Conservation (phyloP, 352 stramenopile genomes). For the Phytophthora citricola region DNA sequence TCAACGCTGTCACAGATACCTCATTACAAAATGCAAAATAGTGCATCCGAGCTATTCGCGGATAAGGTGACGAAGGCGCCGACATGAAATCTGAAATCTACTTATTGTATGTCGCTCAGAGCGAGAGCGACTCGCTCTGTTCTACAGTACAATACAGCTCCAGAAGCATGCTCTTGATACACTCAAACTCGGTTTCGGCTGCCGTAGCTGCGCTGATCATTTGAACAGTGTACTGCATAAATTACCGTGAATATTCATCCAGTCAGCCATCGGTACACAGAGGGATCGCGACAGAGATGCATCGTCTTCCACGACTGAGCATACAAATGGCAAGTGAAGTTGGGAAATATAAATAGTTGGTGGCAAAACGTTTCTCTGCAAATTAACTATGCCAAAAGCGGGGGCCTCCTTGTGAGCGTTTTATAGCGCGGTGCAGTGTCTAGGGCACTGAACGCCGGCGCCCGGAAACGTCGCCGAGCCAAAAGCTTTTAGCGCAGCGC, state of each 20-base stretch:
- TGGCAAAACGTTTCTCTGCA: slow-evolving; percentile 2
- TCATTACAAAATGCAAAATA: too few relatives aligned
- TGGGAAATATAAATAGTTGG: slow-evolving; percentile 14
- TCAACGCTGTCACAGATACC: too few relatives aligned
- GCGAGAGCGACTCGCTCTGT: too few relatives aligned
- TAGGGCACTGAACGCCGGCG: slow-evolving; percentile 3
- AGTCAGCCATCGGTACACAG: too few relatives aligned
- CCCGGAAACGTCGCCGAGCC: slow-evolving; percentile 25
- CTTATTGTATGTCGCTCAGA: too few relatives aligned
- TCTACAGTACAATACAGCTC: neutral
- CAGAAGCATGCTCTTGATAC: too few relatives aligned
- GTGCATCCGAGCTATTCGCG: neutral
- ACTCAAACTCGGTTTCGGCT: too few relatives aligned
- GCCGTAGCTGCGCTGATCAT: too few relatives aligned
- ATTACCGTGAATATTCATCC: too few relatives aligned
- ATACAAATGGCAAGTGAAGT: slow-evolving; percentile 7
- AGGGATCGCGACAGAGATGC: too few relatives aligned
- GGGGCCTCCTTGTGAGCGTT: neutral
- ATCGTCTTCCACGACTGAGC: neutral
- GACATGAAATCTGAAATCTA: neutral
- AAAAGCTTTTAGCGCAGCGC: slow-evolving; percentile 3
- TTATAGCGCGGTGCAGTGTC: slow-evolving; percentile 5
- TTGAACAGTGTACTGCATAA: too few relatives aligned
- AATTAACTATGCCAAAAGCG: slow-evolving; percentile 14
- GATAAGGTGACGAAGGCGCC: slow-evolving; percentile 10